Percentiles rank a stretch among this genome's conserved stretches.
These are phyloP conservation scores for Paracoccidioides lutzii DNA, from an alignment of 2,329 filamentous ascomycete species.

Conservation along the genomic window DNA sequence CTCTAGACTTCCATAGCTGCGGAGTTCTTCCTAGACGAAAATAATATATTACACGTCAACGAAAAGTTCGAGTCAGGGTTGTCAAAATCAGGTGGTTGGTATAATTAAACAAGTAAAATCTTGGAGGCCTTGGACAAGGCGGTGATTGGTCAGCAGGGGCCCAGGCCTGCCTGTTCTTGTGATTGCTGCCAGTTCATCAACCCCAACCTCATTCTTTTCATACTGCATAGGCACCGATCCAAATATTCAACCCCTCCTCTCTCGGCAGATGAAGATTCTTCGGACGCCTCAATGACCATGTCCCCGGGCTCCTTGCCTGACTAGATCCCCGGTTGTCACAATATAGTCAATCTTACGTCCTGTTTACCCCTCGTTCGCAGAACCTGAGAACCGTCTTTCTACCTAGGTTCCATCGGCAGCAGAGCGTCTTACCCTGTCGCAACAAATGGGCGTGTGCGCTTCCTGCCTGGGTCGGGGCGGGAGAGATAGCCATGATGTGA, in stretches of 20 bases:
- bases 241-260: background rate
- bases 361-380: background rate
- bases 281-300: slow-evolving; percentile 7
- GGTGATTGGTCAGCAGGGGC: too few species aligned
- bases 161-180: too few species aligned
- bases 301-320: slow-evolving; percentile 7
- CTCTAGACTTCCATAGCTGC: too few species aligned
- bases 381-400: background rate
- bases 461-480: slow-evolving; percentile 31
- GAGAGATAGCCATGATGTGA: slow-evolving; percentile 27
- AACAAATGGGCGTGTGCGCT: slow-evolving; percentile 33
- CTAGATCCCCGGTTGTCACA: background rate
- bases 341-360: background rate
- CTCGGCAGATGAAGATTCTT: slow-evolving; percentile 1
- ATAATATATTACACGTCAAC: too few species aligned
- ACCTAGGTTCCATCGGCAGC: background rate
- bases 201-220: too few species aligned
- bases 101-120: too few species aligned
- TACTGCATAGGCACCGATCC: too few species aligned
- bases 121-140: too few species aligned
- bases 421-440: background rate
- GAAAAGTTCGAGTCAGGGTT: too few species aligned
- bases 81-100: too few species aligned
- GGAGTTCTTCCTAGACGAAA: too few species aligned
- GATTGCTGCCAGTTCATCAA: too few species aligned